phyloP scores from a whole-genome alignment of 78 protist genomes.

The Cavenderia fasciculata region DNA sequence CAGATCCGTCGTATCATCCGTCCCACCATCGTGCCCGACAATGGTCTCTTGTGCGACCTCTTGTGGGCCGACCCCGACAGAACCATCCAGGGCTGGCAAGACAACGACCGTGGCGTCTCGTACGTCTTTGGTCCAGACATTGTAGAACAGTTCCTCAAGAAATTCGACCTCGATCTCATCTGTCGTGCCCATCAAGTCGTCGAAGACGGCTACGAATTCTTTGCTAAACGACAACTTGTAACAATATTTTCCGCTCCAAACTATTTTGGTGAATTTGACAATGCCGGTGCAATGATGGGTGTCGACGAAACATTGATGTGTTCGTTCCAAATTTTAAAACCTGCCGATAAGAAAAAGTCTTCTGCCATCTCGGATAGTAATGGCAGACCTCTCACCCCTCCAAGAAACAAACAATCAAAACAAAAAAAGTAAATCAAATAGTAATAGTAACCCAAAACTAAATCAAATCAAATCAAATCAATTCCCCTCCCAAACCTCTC shows the following conservation, averaged over 20 bases:
- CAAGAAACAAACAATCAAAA: slow-evolving; percentile 74
- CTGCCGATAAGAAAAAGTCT: slow-evolving; percentile 94
- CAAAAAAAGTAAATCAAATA: slow-evolving; percentile 19
- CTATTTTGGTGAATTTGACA: slow-evolving; percentile 99
- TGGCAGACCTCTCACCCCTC: slow-evolving; percentile 81
- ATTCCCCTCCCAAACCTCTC: too few species aligned
- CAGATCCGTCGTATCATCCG: slow-evolving; percentile 94
- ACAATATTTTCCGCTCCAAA: slow-evolving; percentile 99
- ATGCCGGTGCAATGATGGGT: slow-evolving; percentile 99
- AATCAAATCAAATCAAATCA: too few species aligned
- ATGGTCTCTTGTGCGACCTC: slow-evolving; percentile 98
- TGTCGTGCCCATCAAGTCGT: slow-evolving; percentile 99
- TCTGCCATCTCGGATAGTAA: slow-evolving; percentile 38
- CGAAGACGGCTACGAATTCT: slow-evolving; percentile 99
- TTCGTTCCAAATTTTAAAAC: slow-evolving; percentile 98
- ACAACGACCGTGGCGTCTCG: slow-evolving; percentile 99
- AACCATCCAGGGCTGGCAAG: slow-evolving; percentile 97
- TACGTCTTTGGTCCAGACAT: slow-evolving; percentile 98
- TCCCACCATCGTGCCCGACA: slow-evolving; percentile 99
- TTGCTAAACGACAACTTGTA: slow-evolving; percentile 98
- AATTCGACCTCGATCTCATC: slow-evolving; percentile 97
- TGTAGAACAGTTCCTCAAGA: slow-evolving; percentile 91
- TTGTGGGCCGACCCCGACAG: slow-evolving; percentile 99
- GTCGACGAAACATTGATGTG: slow-evolving; percentile 99
- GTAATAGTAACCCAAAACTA: too few species aligned